Percentiles rank a stretch among this genome's conserved stretches.
These are phyloP conservation scores for Diplosphaera chodatii DNA, from an alignment of 139 green algal species.

Conservation along the genomic window DNA sequence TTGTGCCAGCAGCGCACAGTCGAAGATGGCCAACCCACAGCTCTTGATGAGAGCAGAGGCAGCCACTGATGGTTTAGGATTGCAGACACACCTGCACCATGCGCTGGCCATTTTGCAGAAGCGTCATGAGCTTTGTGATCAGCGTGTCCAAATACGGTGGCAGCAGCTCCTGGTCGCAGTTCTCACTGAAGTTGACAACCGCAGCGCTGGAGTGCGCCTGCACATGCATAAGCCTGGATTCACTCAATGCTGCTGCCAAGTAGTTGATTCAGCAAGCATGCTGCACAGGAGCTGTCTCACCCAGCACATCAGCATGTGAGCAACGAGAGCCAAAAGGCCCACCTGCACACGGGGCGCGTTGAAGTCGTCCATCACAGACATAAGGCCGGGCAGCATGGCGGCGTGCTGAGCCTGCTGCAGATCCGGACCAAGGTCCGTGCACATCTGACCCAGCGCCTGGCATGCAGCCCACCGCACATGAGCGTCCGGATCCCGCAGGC, in stretches of 20 bases:
- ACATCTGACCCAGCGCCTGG: conserved; percentile 97
- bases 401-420: conserved; percentile 73
- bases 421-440: conserved; percentile 92
- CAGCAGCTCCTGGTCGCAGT: conserved; percentile 71
- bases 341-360: conserved; percentile 74
- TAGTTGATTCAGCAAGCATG: too few species aligned
- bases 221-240: too few species aligned
- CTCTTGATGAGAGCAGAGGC: too few species aligned
- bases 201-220: conserved; percentile 91
- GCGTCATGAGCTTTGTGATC: conserved; percentile 75
- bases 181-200: conserved; percentile 97
- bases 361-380: conserved; percentile 84
- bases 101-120: conserved; percentile 75
- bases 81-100: conserved; percentile 54
- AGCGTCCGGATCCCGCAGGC: conserved; percentile 60
- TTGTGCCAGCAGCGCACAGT: too few species aligned
- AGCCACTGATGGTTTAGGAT: too few species aligned
- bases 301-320: too few species aligned
- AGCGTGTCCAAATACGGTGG: conserved; percentile 88
- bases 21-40: too few species aligned
- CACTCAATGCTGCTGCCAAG: too few species aligned
- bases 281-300: too few species aligned
- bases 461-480: conserved; percentile 93
- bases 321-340: too few species aligned
- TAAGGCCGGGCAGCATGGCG: conserved; percentile 61